Conservation (phyloP, 2,329 filamentous ascomycete species). For the Capronia coronata region DNA sequence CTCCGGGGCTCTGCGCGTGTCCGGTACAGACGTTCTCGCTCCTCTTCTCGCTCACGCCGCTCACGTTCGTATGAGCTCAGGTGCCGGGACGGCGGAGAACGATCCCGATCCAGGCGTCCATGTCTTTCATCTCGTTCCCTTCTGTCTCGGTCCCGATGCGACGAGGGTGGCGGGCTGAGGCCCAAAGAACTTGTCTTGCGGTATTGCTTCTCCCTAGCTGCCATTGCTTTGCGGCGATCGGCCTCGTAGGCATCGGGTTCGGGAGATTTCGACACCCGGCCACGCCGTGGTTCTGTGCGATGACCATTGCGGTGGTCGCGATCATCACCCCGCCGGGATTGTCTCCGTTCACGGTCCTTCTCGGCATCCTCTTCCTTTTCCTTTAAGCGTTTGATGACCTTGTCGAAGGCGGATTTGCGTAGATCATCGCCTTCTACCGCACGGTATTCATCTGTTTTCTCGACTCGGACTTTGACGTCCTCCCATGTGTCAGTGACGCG, state of each 20-base stretch:
- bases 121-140: constrained; percentile 35
- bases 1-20: constrained; percentile 72
- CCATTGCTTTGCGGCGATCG: constrained; percentile 85
- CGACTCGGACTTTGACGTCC: constrained; percentile 70
- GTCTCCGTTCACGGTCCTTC: constrained; percentile 48
- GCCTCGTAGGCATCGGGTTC: constrained; percentile 93
- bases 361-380: constrained; percentile 84
- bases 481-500: constrained; percentile 77
- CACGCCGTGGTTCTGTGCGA: constrained; percentile 30
- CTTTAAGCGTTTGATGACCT: constrained; percentile 79
- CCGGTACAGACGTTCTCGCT: constrained; percentile 80
- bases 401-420: constrained; percentile 80
- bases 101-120: constrained; percentile 34
- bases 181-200: constrained; percentile 65
- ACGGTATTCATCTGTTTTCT: constrained; percentile 76
- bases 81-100: constrained; percentile 31
- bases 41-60: constrained; percentile 78
- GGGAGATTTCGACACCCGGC: constrained; percentile 73
- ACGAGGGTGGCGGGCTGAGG: constrained; percentile 45
- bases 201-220: constrained; percentile 89
- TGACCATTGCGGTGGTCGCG: constrained; percentile 52
- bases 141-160: constrained; percentile 36
- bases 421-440: constrained; percentile 76
- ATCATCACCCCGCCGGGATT: constrained; percentile 52
- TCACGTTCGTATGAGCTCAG: constrained; percentile 65